Evolutionary conservation across 2,329 filamentous ascomycete genomes (phyloP), one percentile per base, ranked within the genome.

Genomic region (Knoxdaviesia proteae): DNA sequence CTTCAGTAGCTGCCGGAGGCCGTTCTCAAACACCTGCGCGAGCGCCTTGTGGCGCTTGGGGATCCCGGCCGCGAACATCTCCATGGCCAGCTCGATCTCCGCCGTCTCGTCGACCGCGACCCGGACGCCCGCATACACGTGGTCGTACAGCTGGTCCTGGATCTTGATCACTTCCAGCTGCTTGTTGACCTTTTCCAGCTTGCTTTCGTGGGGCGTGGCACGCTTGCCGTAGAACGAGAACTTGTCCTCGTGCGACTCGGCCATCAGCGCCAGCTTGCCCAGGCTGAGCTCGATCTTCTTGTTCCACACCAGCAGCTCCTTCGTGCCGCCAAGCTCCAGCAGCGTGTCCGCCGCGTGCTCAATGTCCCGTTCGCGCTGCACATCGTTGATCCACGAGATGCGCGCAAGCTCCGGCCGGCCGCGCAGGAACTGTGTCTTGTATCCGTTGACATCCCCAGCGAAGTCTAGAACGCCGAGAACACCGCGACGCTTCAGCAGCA

Each of bases 381-480:
- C 70, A 54, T 96, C 87, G 55, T 98, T 92, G 61, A 98, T 93
- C 90, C 90, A 98, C 40, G 79, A 77, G 38, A 98, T 68, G 51
- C 84, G 84, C 32, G 79, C 77, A 47, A 84, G 74, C 47, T 77
- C 69, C 0, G 76, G 71, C 48, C 77, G 73, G 44, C 73, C 77
- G 37, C 82, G 74, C 40, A 98, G 66, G 52, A 86, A 98, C 42
- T 68, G 67, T 1, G 84, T 93, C 44, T 93, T 71, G 52, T 76
- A 79, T n/a, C 63, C 62, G 41, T 71, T 61, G 49, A 76, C 75
- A 52, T 87, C 80, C 44, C 75, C 62, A 31, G 77, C 66, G 46
- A 82, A 82, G 51, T 77, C 69, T 42, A 98, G 67, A 32, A 94
- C 66, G 2, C 71, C 67, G 49, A 75, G 67, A 38, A 82, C 67